phyloP scores from a whole-genome alignment of 2,329 filamentous ascomycete species.

The Thermothelomyces thermophilus region DNA sequence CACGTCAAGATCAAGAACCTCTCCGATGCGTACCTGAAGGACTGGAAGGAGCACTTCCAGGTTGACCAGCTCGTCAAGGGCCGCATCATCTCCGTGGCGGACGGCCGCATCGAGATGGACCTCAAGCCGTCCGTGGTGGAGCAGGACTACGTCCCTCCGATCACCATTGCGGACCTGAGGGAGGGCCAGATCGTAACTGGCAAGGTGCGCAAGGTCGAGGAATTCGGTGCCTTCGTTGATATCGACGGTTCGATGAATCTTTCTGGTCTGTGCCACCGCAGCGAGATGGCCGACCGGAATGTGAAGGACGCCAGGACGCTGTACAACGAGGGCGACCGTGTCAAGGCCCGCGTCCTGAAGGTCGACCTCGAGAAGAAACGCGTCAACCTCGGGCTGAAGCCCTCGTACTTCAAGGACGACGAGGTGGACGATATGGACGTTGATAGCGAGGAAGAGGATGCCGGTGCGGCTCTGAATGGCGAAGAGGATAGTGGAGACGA shows the following conservation, averaged over 20 bases:
- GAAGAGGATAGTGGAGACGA: slow-evolving; percentile 29
- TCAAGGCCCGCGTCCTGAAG: slow-evolving; percentile 83
- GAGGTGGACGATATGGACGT: slow-evolving; percentile 41
- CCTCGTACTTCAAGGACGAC: slow-evolving; percentile 72
- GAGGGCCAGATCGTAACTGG: slow-evolving; percentile 78
- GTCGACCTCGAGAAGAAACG: slow-evolving; percentile 68
- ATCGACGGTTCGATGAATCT: slow-evolving; percentile 82
- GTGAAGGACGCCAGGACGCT: slow-evolving; percentile 82
- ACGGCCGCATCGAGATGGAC: slow-evolving; percentile 74
- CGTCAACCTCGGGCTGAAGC: slow-evolving; percentile 87
- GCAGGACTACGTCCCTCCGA: slow-evolving; percentile 65
- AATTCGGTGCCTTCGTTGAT: slow-evolving; percentile 91
- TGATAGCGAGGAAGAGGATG: slow-evolving; percentile 36
- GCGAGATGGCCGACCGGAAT: slow-evolving; percentile 78
- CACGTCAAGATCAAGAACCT: slow-evolving; percentile 83
- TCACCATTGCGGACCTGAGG: slow-evolving; percentile 71
- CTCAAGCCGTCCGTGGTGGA: slow-evolving; percentile 81
- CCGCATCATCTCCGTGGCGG: slow-evolving; percentile 63
- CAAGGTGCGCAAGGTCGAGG: slow-evolving; percentile 86
- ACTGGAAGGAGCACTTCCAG: slow-evolving; percentile 88
- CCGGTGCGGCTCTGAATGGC: slow-evolving; percentile 39
- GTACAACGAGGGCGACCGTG: slow-evolving; percentile 83
- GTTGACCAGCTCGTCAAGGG: slow-evolving; percentile 87
- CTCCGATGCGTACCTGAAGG: slow-evolving; percentile 85
- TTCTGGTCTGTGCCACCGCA: slow-evolving; percentile 87